Evolutionary conservation across 805 yeast genomes (phyloP).

Genomic region (Zygosaccharomyces rouxii): DNA sequence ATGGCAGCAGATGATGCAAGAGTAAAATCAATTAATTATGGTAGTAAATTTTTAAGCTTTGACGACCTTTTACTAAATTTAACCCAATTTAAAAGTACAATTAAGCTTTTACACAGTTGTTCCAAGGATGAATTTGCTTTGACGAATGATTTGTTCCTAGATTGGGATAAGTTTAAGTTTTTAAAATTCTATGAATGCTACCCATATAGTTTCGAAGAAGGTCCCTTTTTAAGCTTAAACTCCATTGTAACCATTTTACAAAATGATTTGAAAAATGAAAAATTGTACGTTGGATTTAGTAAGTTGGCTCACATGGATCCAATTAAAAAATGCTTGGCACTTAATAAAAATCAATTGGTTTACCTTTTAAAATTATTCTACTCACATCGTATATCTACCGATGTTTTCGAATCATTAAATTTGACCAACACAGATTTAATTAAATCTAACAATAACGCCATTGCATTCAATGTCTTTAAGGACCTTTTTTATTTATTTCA

Average conservation of each 20-base stretch:
- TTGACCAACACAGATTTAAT: slow-evolving; percentile 28
- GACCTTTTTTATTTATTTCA: slow-evolving; percentile 39
- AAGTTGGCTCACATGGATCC: slow-evolving; percentile 31
- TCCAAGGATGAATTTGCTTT: slow-evolving; percentile 31
- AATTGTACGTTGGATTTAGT: slow-evolving; percentile 33
- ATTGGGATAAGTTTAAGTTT: slow-evolving; percentile 36
- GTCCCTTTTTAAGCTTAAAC: slow-evolving; percentile 35
- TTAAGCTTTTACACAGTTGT: slow-evolving; percentile 33
- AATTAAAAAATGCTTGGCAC: slow-evolving; percentile 26
- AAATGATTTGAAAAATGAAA: slow-evolving; percentile 38
- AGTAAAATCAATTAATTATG: slow-evolving; percentile 37
- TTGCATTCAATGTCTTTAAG: slow-evolving; percentile 36
- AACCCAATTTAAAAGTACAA: slow-evolving; percentile 33
- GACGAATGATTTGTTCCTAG: slow-evolving; percentile 27
- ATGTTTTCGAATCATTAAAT: slow-evolving; percentile 35
- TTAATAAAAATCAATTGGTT: slow-evolving; percentile 36
- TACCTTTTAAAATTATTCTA: slow-evolving; percentile 35
- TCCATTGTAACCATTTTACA: slow-evolving; percentile 41
- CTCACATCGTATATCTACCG: slow-evolving; percentile 38
- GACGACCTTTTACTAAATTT: slow-evolving; percentile 35
- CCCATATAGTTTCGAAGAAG: slow-evolving; percentile 19
- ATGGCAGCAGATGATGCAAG: slow-evolving; percentile 19
- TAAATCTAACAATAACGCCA: slow-evolving; percentile 32
- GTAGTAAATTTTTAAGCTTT: slow-evolving; percentile 37
- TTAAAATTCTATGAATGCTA: slow-evolving; percentile 27